Evolutionary conservation across 2,329 filamentous ascomycete genomes (phyloP).

Genomic region (Fusarium irregulare): DNA sequence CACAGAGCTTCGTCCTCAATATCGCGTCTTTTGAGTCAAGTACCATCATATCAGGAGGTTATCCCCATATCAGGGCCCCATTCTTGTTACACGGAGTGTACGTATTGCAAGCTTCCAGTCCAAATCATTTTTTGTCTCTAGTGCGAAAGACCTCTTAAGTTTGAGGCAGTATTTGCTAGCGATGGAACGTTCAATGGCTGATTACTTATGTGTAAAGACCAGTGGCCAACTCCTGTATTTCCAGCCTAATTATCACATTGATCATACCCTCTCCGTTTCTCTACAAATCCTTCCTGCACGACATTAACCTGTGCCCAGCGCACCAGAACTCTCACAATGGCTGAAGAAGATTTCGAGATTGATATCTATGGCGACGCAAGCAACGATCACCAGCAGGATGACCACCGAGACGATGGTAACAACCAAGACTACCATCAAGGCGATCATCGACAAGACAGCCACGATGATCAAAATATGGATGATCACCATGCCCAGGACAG

Average conservation of each 20-base stretch:
- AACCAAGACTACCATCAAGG: constrained; percentile 44
- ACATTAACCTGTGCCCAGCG: constrained; percentile 31
- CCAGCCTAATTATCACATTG: constrained; percentile 47
- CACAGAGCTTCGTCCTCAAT: constrained; percentile 73
- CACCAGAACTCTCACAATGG: constrained; percentile 59
- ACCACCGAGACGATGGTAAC: constrained; percentile 47
- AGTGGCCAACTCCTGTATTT: constrained; percentile 45
- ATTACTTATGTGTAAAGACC: constrained; percentile 42
- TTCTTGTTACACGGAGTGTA: constrained; percentile 60
- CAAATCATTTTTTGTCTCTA: constrained; percentile 46
- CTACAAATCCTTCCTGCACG: constrained; percentile 21
- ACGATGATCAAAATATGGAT: constrained; percentile 55
- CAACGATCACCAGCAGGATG: constrained; percentile 57
- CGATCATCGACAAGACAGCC: constrained; percentile 45
- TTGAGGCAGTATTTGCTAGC: constrained; percentile 19
- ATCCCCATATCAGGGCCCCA: constrained; percentile 28
- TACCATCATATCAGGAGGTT: constrained; percentile 37
- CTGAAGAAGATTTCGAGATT: constrained; percentile 78
- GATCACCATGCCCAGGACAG: constrained; percentile 56
- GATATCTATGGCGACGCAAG: constrained; percentile 75
- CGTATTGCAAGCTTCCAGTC: constrained; percentile 63
- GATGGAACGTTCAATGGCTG: constrained; percentile 43
- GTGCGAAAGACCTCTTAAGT: constrained; percentile 23
- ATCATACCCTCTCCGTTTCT: constrained; percentile 20
- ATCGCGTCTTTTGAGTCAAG: constrained; percentile 47